These are phyloP conservation scores for Lolium rigidum DNA, from an alignment of 176 grass and related monocot species.

Conservation along the genomic window DNA sequence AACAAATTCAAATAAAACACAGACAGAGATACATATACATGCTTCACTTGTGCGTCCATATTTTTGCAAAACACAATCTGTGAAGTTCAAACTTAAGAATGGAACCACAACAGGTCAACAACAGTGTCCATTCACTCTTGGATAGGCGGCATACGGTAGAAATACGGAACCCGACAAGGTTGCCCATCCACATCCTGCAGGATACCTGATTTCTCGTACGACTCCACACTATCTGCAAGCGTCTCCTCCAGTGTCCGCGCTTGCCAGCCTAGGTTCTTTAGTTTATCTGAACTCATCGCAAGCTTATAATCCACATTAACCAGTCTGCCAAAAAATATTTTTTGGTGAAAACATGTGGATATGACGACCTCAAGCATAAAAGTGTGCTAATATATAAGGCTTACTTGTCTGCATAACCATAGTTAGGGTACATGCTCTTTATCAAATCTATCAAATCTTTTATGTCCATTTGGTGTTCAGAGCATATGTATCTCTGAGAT, in stretches of 20 bases:
- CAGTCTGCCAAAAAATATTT: neutral
- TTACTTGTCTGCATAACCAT: constrained; percentile 35
- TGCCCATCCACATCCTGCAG: constrained; percentile 19
- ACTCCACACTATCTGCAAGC: constrained; percentile 32
- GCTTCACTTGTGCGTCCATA: neutral
- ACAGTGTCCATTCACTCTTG: neutral
- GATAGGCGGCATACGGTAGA: constrained; percentile 5
- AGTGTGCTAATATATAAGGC: neutral
- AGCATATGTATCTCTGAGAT: constrained; percentile 51
- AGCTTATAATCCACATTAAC: neutral
- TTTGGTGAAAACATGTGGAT: neutral
- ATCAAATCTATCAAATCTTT: constrained; percentile 42
- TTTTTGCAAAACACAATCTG: neutral
- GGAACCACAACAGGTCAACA: neutral
- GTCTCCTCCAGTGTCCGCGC: constrained; percentile 44
- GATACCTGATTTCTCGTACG: constrained; percentile 42
- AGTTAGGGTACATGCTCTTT: constrained; percentile 47
- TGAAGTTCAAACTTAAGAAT: neutral
- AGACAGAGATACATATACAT: neutral
- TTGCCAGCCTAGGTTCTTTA: constrained; percentile 51
- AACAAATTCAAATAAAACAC: neutral
- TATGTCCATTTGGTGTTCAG: constrained; percentile 19
- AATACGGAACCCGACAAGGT: neutral
- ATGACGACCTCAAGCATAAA: neutral
- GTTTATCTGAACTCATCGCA: constrained; percentile 38